phyloP scores from a whole-genome alignment of 164 flowering plant genomes.

The Cinnamomum chago region DNA sequence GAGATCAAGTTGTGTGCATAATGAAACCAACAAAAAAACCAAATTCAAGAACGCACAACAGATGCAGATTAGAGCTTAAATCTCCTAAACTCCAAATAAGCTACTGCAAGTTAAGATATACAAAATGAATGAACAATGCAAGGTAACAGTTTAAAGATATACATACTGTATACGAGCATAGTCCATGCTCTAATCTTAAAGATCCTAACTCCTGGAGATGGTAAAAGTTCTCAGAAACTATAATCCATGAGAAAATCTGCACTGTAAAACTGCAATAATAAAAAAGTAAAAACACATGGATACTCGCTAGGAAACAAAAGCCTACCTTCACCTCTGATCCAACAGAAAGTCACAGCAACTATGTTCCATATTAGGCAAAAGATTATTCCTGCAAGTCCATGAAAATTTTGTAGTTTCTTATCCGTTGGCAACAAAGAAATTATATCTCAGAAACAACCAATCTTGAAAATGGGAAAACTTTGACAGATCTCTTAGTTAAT shows the following conservation, averaged over 20 bases:
- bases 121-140: too few relatives aligned
- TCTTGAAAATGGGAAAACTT: neutral
- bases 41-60: too few relatives aligned
- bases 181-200: too few relatives aligned
- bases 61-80: too few relatives aligned
- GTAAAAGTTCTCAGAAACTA: neutral
- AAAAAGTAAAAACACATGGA: neutral
- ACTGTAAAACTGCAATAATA: neutral
- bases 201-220: constrained; percentile 75
- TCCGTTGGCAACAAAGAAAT: neutral
- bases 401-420: constrained; percentile 2
- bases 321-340: constrained; percentile 92
- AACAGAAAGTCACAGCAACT: constrained; percentile 76
- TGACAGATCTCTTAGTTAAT: neutral
- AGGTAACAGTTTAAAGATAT: too few relatives aligned
- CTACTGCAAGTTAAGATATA: too few relatives aligned
- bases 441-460: neutral
- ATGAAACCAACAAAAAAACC: too few relatives aligned
- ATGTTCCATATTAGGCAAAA: constrained; percentile 79
- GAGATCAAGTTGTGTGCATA: too few relatives aligned
- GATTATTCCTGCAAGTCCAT: constrained; percentile 64
- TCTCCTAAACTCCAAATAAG: too few relatives aligned
- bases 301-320: neutral
- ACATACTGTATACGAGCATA: too few relatives aligned
- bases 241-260: neutral